These are phyloP conservation scores for Puya raimondii DNA, from an alignment of 176 grass and related monocot genomes.

Conservation along the genomic window DNA sequence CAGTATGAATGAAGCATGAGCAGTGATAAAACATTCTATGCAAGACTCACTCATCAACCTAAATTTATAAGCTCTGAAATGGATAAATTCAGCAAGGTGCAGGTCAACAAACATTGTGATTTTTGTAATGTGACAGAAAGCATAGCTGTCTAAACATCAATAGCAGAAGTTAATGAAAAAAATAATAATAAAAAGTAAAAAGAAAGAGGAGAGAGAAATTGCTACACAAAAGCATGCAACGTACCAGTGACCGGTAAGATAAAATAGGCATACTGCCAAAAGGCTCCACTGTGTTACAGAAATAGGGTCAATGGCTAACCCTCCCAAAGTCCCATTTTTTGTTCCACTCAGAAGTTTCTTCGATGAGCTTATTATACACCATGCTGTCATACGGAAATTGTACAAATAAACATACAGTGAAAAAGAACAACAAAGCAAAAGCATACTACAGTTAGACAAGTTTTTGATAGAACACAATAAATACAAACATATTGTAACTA, in stretches of 20 bases:
- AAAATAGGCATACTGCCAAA: conserved; percentile 82
- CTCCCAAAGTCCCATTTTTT: conserved; percentile 20
- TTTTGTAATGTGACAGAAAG: not conserved
- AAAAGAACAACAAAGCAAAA: not conserved
- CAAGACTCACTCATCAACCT: not conserved
- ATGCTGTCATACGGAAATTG: conserved; percentile 47
- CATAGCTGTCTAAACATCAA: not conserved
- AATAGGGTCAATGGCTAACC: conserved; percentile 42
- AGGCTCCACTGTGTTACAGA: conserved; percentile 81
- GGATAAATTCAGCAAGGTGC: not conserved
- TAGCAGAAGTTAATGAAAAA: not conserved
- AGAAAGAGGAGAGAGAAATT: conserved; percentile 12
- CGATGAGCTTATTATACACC: conserved; percentile 61
- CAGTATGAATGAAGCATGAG: not conserved
- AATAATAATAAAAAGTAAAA: no score
- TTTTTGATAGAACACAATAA: not conserved
- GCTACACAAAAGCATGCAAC: conserved; percentile 20
- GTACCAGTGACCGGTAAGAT: conserved; percentile 88
- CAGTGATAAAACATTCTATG: not conserved
- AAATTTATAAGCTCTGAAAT: not conserved
- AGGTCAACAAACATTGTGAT: not conserved
- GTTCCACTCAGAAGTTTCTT: conserved; percentile 28
- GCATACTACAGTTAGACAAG: not conserved
- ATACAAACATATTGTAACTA: not conserved
- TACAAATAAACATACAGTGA: conserved; percentile 5